These are phyloP conservation scores for Intubia oerlemansii DNA, from an alignment of 2,329 filamentous ascomycete species.

Conservation along the genomic window DNA sequence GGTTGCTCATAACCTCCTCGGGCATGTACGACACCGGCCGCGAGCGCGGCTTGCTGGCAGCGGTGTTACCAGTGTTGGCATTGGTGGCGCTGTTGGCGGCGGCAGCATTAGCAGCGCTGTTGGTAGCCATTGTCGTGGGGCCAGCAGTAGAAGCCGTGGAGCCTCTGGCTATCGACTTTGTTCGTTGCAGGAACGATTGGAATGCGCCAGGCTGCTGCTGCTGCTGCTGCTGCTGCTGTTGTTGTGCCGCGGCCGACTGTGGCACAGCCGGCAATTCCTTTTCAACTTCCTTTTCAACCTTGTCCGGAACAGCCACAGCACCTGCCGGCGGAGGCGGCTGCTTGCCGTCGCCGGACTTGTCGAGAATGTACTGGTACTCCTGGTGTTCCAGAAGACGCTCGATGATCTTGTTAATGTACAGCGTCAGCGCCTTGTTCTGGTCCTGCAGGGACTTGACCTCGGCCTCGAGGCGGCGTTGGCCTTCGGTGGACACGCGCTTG, in stretches of 20 bases:
- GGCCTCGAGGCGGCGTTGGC: slow-evolving; percentile 47
- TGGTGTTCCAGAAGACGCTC: slow-evolving; percentile 84
- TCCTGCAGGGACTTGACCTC: slow-evolving; percentile 69
- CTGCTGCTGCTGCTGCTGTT: slow-evolving; percentile 26
- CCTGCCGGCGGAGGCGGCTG: slow-evolving; percentile 22
- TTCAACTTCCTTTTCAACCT: slow-evolving; percentile 18
- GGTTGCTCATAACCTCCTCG: slow-evolving; percentile 29
- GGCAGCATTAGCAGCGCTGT: background rate
- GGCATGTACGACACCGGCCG: slow-evolving; percentile 38
- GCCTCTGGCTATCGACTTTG: slow-evolving; percentile 36
- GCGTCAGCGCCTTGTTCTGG: slow-evolving; percentile 87
- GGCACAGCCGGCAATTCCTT: slow-evolving; percentile 74
- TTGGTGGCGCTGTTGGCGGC: slow-evolving; percentile 12
- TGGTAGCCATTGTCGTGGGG: background rate
- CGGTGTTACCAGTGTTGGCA: no score
- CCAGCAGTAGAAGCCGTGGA: no score
- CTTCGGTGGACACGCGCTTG: slow-evolving; percentile 14
- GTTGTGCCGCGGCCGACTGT: no score
- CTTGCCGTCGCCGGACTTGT: slow-evolving; percentile 49
- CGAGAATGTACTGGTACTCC: slow-evolving; percentile 83
- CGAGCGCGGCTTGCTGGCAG: slow-evolving; percentile 14
- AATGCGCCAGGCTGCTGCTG: slow-evolving; percentile 39
- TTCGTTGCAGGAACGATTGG: slow-evolving; percentile 34
- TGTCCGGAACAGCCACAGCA: slow-evolving; percentile 8
- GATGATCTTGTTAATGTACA: slow-evolving; percentile 99